These are phyloP conservation scores for Chlamydomonas eustigma DNA, from an alignment of 139 green algal species.

Conservation along the genomic window DNA sequence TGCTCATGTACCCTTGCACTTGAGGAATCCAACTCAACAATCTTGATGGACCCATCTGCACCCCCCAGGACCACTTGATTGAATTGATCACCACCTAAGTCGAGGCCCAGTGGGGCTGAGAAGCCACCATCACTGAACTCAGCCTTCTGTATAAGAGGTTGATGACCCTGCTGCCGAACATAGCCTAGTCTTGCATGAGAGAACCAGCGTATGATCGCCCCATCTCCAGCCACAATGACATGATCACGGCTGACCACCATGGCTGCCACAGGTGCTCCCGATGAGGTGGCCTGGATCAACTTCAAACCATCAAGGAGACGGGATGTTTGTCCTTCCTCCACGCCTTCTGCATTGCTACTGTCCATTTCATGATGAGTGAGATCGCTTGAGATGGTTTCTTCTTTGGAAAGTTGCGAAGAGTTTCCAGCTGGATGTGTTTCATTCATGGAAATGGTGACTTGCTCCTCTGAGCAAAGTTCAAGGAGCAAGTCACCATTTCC, in stretches of 20 bases:
- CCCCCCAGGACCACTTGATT: constrained; percentile 10
- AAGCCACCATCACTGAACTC: too few relatives aligned
- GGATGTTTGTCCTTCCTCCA: too few relatives aligned
- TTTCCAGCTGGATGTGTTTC: too few relatives aligned
- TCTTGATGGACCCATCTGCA: constrained; percentile 22
- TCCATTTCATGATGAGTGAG: too few relatives aligned
- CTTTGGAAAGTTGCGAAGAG: too few relatives aligned
- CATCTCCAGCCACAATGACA: not conserved
- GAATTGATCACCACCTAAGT: constrained; percentile 9
- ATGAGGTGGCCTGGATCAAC: not conserved
- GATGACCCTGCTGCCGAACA: not conserved
- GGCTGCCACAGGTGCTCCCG: not conserved
- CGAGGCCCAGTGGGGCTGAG: not conserved
- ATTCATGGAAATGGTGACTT: too few relatives aligned
- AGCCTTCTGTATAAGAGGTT: not conserved
- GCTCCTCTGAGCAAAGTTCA: too few relatives aligned
- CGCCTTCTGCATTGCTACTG: too few relatives aligned
- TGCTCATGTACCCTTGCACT: not conserved
- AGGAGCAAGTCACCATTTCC: too few relatives aligned
- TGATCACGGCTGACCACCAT: not conserved
- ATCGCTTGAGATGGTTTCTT: too few relatives aligned
- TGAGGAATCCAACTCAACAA: constrained; percentile 3
- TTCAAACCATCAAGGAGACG: not conserved
- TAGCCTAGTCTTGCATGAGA: not conserved
- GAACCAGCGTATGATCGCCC: constrained; percentile 9